Base-by-base conservation (phyloP, 2,329 filamentous ascomycete genomes). In the Fusarium sp. region DNA sequence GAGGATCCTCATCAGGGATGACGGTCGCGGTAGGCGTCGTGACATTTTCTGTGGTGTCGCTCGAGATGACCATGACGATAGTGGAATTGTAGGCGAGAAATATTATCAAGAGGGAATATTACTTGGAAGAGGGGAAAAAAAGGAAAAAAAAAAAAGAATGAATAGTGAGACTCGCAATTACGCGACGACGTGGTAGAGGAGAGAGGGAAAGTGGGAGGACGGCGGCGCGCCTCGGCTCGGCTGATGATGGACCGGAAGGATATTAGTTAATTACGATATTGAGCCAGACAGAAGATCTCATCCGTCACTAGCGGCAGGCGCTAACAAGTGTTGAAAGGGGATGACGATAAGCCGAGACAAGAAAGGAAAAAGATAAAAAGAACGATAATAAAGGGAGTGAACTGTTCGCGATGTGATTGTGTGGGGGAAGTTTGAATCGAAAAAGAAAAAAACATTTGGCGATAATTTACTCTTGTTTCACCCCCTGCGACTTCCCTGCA, bases 1-100 rank as follows among this genome's bases (percentile, higher is more conserved):
- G 73, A 64, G 79, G 77, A 72, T 80, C 81, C 47, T 73, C 58
- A 37, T 74, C 69, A 45, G 67, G 29, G 61, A 64, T 56, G 58
- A 50, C 61, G 57, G 72, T 71, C 20, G 71, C 74, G 61, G 71
- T 73, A 60, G 73, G 70, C 45, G 72, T 73, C 27, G 72, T 73
- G 66, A 74, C 63, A 65, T 75, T 67, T 50, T 70, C 69, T 56
- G 66, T 59, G 29, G 67, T 59, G 47, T 74, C 75, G 66, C 74
- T 58, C 10, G 76, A 66, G 68, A 67, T 71, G 60, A 66, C 73
- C 76, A 78, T 78, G 69, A 54, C 69, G 67, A 67, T 40, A 57
- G 68, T 64, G 45, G 63, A 56, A n/a, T 65, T 65, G 47, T 73
- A 70, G 72, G 54, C 58, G 69, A 72, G 50, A 72, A 38, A 34